Percentiles rank a stretch among this genome's conserved stretches.
phyloP scores from a whole-genome alignment of 2,329 filamentous ascomycete genomes.

The Aspergillus pseudoterreus region DNA sequence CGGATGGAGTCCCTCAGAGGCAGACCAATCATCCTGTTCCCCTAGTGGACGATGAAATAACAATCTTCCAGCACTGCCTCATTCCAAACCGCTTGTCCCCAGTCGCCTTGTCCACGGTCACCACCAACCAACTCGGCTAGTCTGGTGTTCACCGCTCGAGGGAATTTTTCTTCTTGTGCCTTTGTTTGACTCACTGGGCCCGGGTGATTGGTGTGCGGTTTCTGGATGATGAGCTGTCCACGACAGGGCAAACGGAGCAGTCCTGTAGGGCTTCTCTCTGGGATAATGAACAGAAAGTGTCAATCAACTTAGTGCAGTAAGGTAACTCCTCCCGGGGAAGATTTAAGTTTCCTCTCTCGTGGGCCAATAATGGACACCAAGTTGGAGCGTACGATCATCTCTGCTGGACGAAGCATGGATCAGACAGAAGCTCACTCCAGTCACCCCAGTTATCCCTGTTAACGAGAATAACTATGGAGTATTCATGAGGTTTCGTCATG shows the following conservation, averaged over 20 bases:
- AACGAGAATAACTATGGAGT: background rate
- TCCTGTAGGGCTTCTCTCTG: background rate
- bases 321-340: background rate
- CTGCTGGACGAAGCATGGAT: background rate
- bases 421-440: background rate
- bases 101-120: slow-evolving; percentile 11
- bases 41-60: background rate
- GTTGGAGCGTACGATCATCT: background rate
- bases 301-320: background rate
- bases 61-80: slow-evolving; percentile 21
- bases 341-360: background rate
- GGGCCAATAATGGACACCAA: background rate
- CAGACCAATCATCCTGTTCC: background rate
- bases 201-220: background rate
- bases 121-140: slow-evolving; percentile 16
- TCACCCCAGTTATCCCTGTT: background rate
- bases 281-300: background rate
- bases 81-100: slow-evolving; percentile 13
- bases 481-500: background rate
- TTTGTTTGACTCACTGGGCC: background rate
- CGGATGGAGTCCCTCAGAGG: background rate
- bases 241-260: too few relatives aligned
- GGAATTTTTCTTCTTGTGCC: background rate
- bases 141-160: slow-evolving; percentile 17
- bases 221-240: background rate